Base-by-base conservation (phyloP, 2,329 filamentous ascomycete species). In the Chaetomiaceae sp. region DNA sequence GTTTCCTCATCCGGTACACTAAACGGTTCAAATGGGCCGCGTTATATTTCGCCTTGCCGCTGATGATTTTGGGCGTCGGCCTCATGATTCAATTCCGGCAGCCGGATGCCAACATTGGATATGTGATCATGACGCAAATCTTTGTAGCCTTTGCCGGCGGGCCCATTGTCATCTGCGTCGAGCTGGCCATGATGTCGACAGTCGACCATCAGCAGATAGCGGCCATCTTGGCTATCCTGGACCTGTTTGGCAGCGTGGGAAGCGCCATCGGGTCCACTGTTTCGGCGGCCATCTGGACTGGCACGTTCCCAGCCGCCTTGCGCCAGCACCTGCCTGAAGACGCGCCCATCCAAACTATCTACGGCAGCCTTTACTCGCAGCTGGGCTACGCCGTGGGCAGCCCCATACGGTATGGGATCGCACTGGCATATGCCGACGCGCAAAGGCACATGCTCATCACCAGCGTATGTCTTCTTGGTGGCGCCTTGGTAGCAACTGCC, bases 101-200 rank as follows among this genome's bases (percentile, higher is more conserved):
- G 32, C 74, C 77, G 41, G 69, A 71, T 32, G 66, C 67, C 10
- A 66, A 71, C 21, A 72, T 81, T 21, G 69, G 73, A 30, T 79
- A 75, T 65, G 63, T 81, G 8, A 66, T 81, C 52, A 75, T 80
- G 73, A 77, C 75, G 54, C 78, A 81, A 60, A 74, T 81, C 51
- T 77, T 82, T 58, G 76, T 80, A 49, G 77, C 79, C 16, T 70
- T 79, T 54, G 71, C 71, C 2, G 78, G 77, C 11, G 76, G 76
- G 33, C 78, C 75, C 3, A 67, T 80, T 4, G 72, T 81, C 20
- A 72, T 81, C 48, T n/a, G n/a, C n/a, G n/a, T n/a, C n/a, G n/a
- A n/a, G n/a, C n/a, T n/a, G n/a, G n/a, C n/a, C n/a, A n/a, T n/a
- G n/a, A n/a, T n/a, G n/a, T n/a, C n/a, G n/a, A n/a, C n/a, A n/a